Evolutionary conservation across 805 yeast genomes (phyloP).

Genomic region (Cyberlindnera americana): DNA sequence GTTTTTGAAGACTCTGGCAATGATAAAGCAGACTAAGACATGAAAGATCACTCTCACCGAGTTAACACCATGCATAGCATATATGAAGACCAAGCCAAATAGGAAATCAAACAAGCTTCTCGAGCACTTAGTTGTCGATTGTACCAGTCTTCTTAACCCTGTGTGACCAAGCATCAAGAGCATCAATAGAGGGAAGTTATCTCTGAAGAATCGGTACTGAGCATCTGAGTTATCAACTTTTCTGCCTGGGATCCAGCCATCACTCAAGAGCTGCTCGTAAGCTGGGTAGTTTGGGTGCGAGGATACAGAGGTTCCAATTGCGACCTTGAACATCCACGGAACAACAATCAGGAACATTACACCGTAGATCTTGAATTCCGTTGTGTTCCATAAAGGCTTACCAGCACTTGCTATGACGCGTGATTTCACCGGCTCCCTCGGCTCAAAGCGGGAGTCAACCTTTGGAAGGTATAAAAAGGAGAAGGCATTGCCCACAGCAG

Average conservation of each 20-base stretch:
- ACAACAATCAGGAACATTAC: constrained; percentile 63
- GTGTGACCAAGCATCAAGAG: constrained; percentile 55
- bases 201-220: constrained; percentile 85
- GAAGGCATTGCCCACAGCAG: constrained; percentile 7
- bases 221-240: constrained; percentile 90
- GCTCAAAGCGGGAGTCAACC: constrained; percentile 39
- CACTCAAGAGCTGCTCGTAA: constrained; percentile 56
- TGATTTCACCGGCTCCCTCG: constrained; percentile 11
- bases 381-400: constrained; percentile 65
- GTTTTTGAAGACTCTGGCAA: constrained; percentile 39
- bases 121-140: constrained; percentile 24
- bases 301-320: constrained; percentile 74
- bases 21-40: constrained; percentile 46
- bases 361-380: constrained; percentile 70
- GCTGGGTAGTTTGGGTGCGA: constrained; percentile 68
- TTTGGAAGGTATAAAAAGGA: constrained; percentile 36
- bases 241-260: constrained; percentile 90
- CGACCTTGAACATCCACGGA: constrained; percentile 80
- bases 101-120: constrained; percentile 65
- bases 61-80: constrained; percentile 80
- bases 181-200: constrained; percentile 64
- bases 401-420: constrained; percentile 13
- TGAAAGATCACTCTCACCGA: constrained; percentile 58
- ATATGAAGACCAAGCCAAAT: constrained; percentile 66
- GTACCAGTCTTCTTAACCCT: constrained; percentile 38